These are phyloP conservation scores for Zychaea mexicana DNA, from an alignment of 371 early-diverging fungal genomes.

Conservation along the genomic window DNA sequence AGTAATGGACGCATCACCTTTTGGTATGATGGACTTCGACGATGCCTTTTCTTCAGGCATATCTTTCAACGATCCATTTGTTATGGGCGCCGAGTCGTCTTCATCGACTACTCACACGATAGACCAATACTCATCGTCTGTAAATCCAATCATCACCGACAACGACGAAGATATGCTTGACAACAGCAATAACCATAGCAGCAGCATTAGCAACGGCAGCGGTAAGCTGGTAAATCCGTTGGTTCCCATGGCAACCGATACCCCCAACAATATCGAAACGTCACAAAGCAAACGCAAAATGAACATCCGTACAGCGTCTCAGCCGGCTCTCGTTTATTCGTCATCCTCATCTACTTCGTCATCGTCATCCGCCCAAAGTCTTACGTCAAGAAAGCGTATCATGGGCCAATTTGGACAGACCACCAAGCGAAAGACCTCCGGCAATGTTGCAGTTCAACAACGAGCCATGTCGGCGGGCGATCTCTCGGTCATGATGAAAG, in stretches of 20 bases:
- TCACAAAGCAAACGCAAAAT: not conserved
- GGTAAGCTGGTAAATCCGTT: not conserved
- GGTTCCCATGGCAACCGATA: not conserved
- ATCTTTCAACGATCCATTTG: constrained; percentile 5
- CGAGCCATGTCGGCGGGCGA: constrained; percentile 7
- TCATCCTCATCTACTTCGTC: constrained; percentile 4
- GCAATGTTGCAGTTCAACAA: not conserved
- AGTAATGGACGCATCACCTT: not conserved
- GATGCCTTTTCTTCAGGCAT: constrained; percentile 7
- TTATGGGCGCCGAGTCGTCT: not conserved
- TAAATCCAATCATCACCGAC: not conserved
- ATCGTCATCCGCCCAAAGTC: not conserved
- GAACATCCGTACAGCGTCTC: not conserved
- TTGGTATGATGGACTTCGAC: constrained; percentile 15
- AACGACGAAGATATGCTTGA: constrained; percentile 7
- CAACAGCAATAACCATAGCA: too few species aligned
- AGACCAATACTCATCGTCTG: not conserved
- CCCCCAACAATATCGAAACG: not conserved
- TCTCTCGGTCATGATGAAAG: constrained; percentile 3
- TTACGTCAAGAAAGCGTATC: not conserved
- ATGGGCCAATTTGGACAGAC: not conserved
- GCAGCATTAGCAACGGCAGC: not conserved
- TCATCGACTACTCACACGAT: not conserved
- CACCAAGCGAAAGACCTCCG: not conserved
- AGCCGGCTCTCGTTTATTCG: constrained; percentile 3